Evolutionary conservation across 2,329 filamentous ascomycete species (phyloP).

Genomic region (Ophiocordyceps camponoti-leonardi): DNA sequence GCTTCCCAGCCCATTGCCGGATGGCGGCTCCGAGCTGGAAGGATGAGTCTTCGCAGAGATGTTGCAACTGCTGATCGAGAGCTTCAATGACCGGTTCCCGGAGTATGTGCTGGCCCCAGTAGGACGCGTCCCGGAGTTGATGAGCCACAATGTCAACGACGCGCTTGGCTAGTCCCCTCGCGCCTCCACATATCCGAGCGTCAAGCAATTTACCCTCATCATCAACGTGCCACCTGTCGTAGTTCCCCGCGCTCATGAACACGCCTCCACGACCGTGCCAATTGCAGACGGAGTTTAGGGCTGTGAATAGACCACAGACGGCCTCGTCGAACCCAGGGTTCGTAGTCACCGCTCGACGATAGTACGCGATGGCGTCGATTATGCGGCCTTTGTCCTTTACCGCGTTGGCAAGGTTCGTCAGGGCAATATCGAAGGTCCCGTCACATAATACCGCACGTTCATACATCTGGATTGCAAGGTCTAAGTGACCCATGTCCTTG

Average conservation of each 20-base stretch:
- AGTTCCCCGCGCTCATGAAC: slow-evolving; percentile 50
- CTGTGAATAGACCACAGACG: slow-evolving; percentile 87
- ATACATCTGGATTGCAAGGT: slow-evolving; percentile 91
- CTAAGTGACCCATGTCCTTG: slow-evolving; percentile 89
- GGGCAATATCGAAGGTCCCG: slow-evolving; percentile 85
- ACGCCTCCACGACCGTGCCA: slow-evolving; percentile 86
- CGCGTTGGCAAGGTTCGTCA: slow-evolving; percentile 92
- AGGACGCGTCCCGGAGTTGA: slow-evolving; percentile 71
- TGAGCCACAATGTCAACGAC: slow-evolving; percentile 83
- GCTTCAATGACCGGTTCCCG: slow-evolving; percentile 33
- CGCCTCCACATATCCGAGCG: slow-evolving; percentile 39
- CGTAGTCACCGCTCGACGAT: slow-evolving; percentile 74
- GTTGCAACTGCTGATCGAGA: slow-evolving; percentile 28
- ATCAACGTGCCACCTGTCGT: slow-evolving; percentile 89
- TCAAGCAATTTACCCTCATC: slow-evolving; percentile 69
- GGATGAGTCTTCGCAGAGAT: slow-evolving; percentile 17
- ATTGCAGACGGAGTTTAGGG: slow-evolving; percentile 88
- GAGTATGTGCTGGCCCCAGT: slow-evolving; percentile 65
- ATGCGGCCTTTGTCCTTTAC: slow-evolving; percentile 93
- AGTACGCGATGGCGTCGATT: slow-evolving; percentile 81
- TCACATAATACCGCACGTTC: slow-evolving; percentile 87
- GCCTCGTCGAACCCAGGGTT: slow-evolving; percentile 95
- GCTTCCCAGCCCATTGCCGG: slow-evolving; percentile 48
- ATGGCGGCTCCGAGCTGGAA: slow-evolving; percentile 24
- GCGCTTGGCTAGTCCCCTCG: slow-evolving; percentile 71